Conservation (phyloP, 768 basidiomycete genomes). For the Hericium rajendrae region DNA sequence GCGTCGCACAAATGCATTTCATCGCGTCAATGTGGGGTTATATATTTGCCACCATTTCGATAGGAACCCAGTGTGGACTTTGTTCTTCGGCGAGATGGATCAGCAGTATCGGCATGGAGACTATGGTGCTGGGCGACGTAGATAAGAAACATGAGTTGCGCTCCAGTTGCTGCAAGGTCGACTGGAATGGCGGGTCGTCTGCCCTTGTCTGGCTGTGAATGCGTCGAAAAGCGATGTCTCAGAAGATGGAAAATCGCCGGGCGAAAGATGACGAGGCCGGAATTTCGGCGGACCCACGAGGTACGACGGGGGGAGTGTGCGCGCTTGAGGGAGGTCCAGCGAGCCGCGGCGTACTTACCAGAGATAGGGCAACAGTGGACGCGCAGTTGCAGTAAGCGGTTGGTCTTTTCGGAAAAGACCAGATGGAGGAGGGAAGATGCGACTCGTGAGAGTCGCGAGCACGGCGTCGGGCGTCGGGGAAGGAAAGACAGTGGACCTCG, state of each 20-base stretch:
- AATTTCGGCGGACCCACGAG: constrained; percentile 23
- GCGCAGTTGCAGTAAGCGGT: constrained; percentile 23
- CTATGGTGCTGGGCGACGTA: constrained; percentile 39
- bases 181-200: constrained; percentile 25
- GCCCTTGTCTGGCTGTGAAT: no score
- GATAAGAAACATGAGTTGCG: constrained; percentile 34
- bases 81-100: constrained; percentile 43
- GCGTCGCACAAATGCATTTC: no score
- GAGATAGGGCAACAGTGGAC: constrained; percentile 15
- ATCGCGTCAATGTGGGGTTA: no score
- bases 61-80: constrained; percentile 9
- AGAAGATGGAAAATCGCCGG: constrained; percentile 13
- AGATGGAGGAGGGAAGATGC: constrained; percentile 16
- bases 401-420: constrained; percentile 29
- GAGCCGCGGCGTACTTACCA: constrained; percentile 26
- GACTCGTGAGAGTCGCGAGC: constrained; percentile 13
- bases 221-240: constrained; percentile 1
- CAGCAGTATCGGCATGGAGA: constrained; percentile 40
- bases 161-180: constrained; percentile 33
- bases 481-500: constrained; percentile 6
- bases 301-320: constrained; percentile 6
- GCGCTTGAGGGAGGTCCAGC: constrained; percentile 27
- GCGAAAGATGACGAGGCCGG: constrained; percentile 5
- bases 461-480: constrained; percentile 15
- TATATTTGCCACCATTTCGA: no score